Evolutionary conservation across 257 asterid genomes (phyloP), one percentile per base, ranked within the genome.

Genomic region (Ajuga chamaepitys): DNA sequence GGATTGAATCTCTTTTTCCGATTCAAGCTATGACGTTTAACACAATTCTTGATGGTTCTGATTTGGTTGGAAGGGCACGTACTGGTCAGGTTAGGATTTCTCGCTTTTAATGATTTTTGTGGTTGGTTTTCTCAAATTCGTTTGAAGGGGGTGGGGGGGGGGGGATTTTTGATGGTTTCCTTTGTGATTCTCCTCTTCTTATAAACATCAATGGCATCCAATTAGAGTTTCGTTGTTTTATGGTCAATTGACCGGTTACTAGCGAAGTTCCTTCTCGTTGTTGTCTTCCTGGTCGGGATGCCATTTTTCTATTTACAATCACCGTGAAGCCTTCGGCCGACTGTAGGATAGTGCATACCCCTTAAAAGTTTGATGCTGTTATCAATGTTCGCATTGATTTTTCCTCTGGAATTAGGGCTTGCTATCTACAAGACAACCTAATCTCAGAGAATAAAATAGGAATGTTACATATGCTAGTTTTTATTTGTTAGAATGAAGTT

Each of bases 41-140:
- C 74, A 70, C 70, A 17, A 62, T 91, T 40, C 75, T 86, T 14
- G 95, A 91, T 77, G 98, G 96, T 3, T 66, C 78, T 16, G 98
- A 91, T 85, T 80, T 91, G 86, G 90, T 91, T 35, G 98, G 98
- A 26, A 82, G 98, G 61, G 97, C 98, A 0, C 83, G 95, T 18
- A 91, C 98, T 58, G 98, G 98, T 40, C 95, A 88, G 95, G 98
- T 88, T 63, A 32, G 77, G 63, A 41, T 35, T 14, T 61, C 45
- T 17, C 12, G 14, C 11, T 32, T 26, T 62, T 57, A 2, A n/a
- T 51, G 21, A 6, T 47, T 13, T 14, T 32, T 54, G 37, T 30
- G 37, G 37, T 30, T 30, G 0, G 7, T 30, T 30, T 4, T 34
- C 44, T 8, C 22, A 5, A 16, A 11, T 9, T 20, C 32, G 72